Evolutionary conservation across 805 yeast genomes (phyloP).

Genomic region (Ogataea thermomethanolica): DNA sequence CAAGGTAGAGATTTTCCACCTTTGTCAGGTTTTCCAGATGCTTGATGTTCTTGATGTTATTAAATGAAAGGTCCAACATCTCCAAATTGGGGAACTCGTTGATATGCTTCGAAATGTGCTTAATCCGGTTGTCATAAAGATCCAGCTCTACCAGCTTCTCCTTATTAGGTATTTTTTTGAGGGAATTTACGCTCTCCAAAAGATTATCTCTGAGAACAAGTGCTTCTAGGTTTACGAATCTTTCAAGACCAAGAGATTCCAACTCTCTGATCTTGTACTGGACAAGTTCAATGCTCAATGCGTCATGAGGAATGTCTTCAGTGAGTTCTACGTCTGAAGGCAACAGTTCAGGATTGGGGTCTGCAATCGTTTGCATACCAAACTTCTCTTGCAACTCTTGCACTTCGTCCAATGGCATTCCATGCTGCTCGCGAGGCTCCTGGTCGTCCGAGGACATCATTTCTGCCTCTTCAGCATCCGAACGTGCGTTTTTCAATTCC

Average conservation of each 20-base stretch:
- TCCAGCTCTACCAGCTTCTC: conserved; percentile 72
- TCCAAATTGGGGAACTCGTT: conserved; percentile 54
- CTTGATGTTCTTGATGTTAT: conserved; percentile 81
- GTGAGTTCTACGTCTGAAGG: conserved; percentile 71
- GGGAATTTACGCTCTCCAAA: conserved; percentile 65
- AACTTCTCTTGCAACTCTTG: conserved; percentile 23
- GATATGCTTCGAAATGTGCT: conserved; percentile 74
- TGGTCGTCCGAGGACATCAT: conserved; percentile 4
- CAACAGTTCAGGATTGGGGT: conserved; percentile 47
- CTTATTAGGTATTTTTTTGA: conserved; percentile 52
- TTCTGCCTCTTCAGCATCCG: conserved; percentile 11
- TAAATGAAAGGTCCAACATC: conserved; percentile 80
- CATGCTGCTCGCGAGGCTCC: conserved; percentile 2
- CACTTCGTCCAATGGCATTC: conserved; percentile 6
- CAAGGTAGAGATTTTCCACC: conserved; percentile 72
- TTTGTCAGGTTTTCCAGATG: conserved; percentile 62
- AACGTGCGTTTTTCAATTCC: background rate
- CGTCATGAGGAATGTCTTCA: conserved; percentile 50
- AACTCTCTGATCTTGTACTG: conserved; percentile 67
- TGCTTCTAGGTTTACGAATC: conserved; percentile 54
- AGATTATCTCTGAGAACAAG: conserved; percentile 83
- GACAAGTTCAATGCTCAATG: conserved; percentile 58
- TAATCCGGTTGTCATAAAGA: conserved; percentile 86
- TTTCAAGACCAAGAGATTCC: conserved; percentile 53
- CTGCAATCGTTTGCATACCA: conserved; percentile 35